Evolutionary conservation across 306 rosid genomes (phyloP), one percentile per base, ranked within the genome.

Genomic region (Cucumis melo): DNA sequence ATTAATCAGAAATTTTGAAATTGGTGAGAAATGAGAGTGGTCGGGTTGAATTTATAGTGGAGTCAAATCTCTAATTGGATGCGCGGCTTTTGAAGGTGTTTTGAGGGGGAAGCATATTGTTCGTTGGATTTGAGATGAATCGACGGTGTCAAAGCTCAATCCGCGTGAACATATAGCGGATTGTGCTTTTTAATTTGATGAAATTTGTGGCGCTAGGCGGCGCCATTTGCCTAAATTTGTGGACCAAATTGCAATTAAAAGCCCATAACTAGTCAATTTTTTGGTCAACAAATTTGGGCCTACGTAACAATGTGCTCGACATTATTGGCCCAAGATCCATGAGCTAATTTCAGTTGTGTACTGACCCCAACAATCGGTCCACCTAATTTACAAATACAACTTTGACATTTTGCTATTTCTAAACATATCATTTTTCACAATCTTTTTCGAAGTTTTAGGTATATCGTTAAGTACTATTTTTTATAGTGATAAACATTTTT

Each of bases 11-110:
- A 12, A 20, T 1, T 65, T 19, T 9, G 32, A n/a, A 36, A 8
- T 65, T 65, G 27, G 0, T 65, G 32, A 5, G 0, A 1, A 0
- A 11, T 3, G 11, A 0, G 0, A 1, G 51, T 5, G 17, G 19
- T 41, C 41, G 27, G 19, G 19, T n/a, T 66, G 19, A 20, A 66
- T 66, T 66, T 66, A 66, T 66, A 41, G 54, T 66, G 12, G 53
- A 8, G 73, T 0, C n/a, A 8, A 48, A 16, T 32, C 13, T 62
- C 2, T 0, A 5, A 20, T 66, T 66, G 2, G 10, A 41, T 6
- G 53, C 73, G 50, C 53, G 73, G 73, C 34, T 38, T 64, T 64
- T 64, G 50, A 36, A 64, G 72, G 3, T 38, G 23, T 10, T 32
- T 32, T 64, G 12, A n/a, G 3, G 27, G 23, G 72, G 72, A 64